A percentile compares a stretch with the other conserved stretches of the same genome.
These are phyloP conservation scores for Fallopia convolvulus DNA, from an alignment of 148 eudicot species.

Conservation along the genomic window DNA sequence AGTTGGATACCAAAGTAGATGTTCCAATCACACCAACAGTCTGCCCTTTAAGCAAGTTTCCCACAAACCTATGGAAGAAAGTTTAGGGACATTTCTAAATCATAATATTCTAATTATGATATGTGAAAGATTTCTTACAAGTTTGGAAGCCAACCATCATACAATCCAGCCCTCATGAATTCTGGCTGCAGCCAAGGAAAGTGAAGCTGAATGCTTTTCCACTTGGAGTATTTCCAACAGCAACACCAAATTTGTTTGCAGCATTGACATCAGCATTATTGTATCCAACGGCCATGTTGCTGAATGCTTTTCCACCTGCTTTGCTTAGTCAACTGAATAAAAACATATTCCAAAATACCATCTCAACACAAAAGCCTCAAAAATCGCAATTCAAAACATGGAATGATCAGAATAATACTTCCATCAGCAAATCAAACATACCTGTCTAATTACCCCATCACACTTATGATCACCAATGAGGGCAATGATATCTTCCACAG, in stretches of 20 bases:
- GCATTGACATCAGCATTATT: slow-evolving; percentile 91
- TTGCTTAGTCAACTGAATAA: slow-evolving; percentile 69
- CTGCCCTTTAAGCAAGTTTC: slow-evolving; percentile 97
- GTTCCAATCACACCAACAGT: slow-evolving; percentile 93
- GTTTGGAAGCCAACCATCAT: slow-evolving; percentile 99
- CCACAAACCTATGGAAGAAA: slow-evolving; percentile 63
- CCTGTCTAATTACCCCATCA: slow-evolving; percentile 98
- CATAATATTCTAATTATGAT: not conserved
- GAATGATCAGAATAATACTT: not conserved
- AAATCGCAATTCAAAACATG: not conserved
- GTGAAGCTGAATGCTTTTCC: too few relatives aligned
- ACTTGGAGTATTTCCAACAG: slow-evolving; percentile 99
- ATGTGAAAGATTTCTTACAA: slow-evolving; percentile 40
- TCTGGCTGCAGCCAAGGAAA: slow-evolving; percentile 86
- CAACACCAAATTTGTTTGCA: slow-evolving; percentile 87
- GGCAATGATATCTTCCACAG: slow-evolving; percentile 89
- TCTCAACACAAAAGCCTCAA: not conserved
- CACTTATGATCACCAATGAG: slow-evolving; percentile 86
- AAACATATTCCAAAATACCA: not conserved
- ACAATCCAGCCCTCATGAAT: slow-evolving; percentile 95
- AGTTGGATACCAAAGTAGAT: not conserved
- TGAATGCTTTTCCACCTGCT: slow-evolving; percentile 96
- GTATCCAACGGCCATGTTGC: slow-evolving; percentile 99
- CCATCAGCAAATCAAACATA: slow-evolving; percentile 13
- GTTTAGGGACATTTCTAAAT: not conserved